phyloP scores from a whole-genome alignment of 495 filamentous ascomycete species.

The Darksidea phi region DNA sequence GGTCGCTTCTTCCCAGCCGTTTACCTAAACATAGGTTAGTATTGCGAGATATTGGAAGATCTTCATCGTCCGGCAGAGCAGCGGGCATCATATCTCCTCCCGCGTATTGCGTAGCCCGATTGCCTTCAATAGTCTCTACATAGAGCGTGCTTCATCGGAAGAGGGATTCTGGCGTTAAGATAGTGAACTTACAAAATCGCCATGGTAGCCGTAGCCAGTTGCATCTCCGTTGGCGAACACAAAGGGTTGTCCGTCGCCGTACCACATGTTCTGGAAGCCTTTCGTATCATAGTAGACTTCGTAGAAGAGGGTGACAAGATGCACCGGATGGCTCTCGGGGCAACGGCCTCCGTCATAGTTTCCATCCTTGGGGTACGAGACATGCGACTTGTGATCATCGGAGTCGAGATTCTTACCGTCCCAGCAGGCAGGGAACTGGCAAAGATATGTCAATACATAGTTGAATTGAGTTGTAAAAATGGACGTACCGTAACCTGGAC shows the following conservation, averaged over 20 bases:
- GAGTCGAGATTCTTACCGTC: slow-evolving; percentile 47
- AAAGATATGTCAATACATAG: neutral
- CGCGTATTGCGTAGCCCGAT: too few relatives aligned
- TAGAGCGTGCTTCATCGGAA: too few relatives aligned
- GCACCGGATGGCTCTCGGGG: slow-evolving; percentile 58
- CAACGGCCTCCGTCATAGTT: slow-evolving; percentile 54
- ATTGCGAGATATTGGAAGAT: too few relatives aligned
- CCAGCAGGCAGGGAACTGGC: slow-evolving; percentile 53
- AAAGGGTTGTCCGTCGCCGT: slow-evolving; percentile 60
- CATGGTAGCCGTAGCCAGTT: slow-evolving; percentile 57
- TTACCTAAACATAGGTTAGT: slow-evolving; percentile 40
- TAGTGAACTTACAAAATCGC: slow-evolving; percentile 57
- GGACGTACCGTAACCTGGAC: slow-evolving; percentile 48
- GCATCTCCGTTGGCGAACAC: slow-evolving; percentile 58
- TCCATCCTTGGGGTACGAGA: slow-evolving; percentile 53
- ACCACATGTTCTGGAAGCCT: slow-evolving; percentile 56
- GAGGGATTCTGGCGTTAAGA: too few relatives aligned
- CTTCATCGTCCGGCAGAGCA: too few relatives aligned
- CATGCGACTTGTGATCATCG: slow-evolving; percentile 58
- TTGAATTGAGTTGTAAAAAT: neutral
- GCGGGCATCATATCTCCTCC: too few relatives aligned
- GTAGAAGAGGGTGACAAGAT: slow-evolving; percentile 64
- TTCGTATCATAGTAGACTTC: slow-evolving; percentile 67
- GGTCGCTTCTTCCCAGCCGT: slow-evolving; percentile 64
- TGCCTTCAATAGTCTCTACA: too few relatives aligned